These are phyloP conservation scores for Chrysanthemum seticuspe DNA, from an alignment of 129 eudicot species.

Conservation along the genomic window DNA sequence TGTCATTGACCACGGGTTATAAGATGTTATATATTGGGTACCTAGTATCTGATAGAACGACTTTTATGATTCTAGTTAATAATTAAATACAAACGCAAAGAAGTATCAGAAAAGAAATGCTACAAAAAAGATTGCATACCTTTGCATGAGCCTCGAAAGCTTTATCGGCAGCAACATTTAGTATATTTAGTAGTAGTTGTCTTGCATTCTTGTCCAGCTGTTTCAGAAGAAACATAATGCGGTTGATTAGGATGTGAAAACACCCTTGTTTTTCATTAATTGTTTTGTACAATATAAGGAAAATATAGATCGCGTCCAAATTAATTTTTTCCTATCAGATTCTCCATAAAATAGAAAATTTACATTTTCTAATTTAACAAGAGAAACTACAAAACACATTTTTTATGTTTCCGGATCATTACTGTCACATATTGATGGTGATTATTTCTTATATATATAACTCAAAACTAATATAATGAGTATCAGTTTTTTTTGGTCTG, in stretches of 20 bases:
- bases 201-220: slow-evolving; percentile 43
- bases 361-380: no score
- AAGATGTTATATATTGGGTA: slow-evolving; percentile 19
- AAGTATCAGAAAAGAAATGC: not conserved
- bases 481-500: no score
- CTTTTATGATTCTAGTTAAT: not conserved
- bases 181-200: slow-evolving; percentile 29
- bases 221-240: slow-evolving; percentile 8
- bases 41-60: slow-evolving; percentile 32
- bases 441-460: no score
- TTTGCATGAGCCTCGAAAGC: slow-evolving; percentile 33
- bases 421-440: no score
- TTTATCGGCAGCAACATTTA: slow-evolving; percentile 36
- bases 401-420: no score
- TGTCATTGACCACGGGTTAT: slow-evolving; percentile 27
- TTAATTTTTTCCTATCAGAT: not conserved
- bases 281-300: no score
- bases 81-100: not conserved
- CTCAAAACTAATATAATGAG: no score
- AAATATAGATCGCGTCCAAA: not conserved
- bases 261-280: no score
- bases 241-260: not conserved
- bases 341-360: no score
- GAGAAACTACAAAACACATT: no score
- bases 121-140: slow-evolving; percentile 24